Percentiles rank a stretch among this genome's conserved stretches.
Evolutionary conservation across 768 basidiomycete species (phyloP).

Genomic region (Boletus speciosus): DNA sequence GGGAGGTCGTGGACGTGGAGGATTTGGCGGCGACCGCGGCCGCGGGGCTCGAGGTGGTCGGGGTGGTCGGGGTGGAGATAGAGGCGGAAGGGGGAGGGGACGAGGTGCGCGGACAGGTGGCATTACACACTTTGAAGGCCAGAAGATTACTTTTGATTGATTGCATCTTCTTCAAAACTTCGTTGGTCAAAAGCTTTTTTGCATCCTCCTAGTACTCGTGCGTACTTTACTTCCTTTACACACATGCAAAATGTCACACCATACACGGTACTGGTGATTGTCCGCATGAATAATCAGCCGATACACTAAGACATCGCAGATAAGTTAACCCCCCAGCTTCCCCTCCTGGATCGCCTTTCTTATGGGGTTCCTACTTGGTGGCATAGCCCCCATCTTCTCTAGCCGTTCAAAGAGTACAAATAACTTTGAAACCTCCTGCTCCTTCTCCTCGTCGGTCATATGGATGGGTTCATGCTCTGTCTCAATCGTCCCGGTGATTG

Average conservation of each 20-base stretch:
- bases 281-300: background rate
- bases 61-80: constrained; percentile 37
- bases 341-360: constrained; percentile 56
- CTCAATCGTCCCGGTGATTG: constrained; percentile 77
- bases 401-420: constrained; percentile 90
- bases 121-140: constrained; percentile 49
- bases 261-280: background rate
- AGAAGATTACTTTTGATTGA: constrained; percentile 46
- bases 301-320: background rate
- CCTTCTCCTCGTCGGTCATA: constrained; percentile 97
- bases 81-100: constrained; percentile 33
- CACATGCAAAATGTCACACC: background rate
- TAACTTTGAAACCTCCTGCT: constrained; percentile 86
- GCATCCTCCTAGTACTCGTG: background rate
- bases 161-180: background rate
- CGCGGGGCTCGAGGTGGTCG: constrained; percentile 3
- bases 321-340: constrained; percentile 10
- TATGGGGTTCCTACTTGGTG: constrained; percentile 65
- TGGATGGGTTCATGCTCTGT: constrained; percentile 37
- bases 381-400: constrained; percentile 69
- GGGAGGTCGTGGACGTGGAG: constrained; percentile 31
- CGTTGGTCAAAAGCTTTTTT: background rate
- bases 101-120: constrained; percentile 53
- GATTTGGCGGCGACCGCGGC: constrained; percentile 28
- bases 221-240: background rate